Evolutionary conservation across 1,284 basidiomycete species (phyloP), one percentile per base, ranked within the genome.

Genomic region (Marasmius sp.): DNA sequence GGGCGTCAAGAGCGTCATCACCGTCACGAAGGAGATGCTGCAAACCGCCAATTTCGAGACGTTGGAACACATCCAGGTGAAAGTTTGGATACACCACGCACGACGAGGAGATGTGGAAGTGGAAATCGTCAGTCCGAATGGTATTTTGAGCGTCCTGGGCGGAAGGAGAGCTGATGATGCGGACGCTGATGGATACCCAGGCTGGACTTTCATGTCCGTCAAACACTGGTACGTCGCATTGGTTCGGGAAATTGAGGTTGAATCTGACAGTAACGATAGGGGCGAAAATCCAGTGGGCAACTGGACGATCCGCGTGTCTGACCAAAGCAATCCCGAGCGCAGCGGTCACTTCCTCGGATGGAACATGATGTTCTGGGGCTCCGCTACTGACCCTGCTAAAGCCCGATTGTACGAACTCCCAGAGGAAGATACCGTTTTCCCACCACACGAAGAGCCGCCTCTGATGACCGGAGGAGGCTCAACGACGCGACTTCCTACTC

Each of bases 181-280:
- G 52, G 90, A 86, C 12, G 74, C 70, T 4, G 83, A 81, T 10
- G 97, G 97, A 6, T 97, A 86, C 74, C 87, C 88, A 33, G 96
- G 95, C 0, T 99, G 97, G 97, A 91, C 87, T 20, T 99, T 99
- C 74, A 99, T 98, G 96, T 88, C 89, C 27, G 87, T 99, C 61
- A 99, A 99, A 77, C 97, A 99, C 74, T 99, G 97, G 97, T 95
- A 63, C 71, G 88, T 67, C 16, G 58, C 51, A 20, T 37, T 56
- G 37, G 16, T n/a, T 43, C 9, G 55, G 49, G 53, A 41, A 27
- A 11, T 36, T 18, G 16, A 33, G 22, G 49, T 45, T 10, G 34
- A 51, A 56, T 41, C 59, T 75, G n/a, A 75, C 49, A 45, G 22
- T 66, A 34, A 57, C 58, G 43, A 49, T 67, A 97, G 94, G 95